phyloP scores from a whole-genome alignment of 345 rosid genomes.

The Acer negundo region DNA sequence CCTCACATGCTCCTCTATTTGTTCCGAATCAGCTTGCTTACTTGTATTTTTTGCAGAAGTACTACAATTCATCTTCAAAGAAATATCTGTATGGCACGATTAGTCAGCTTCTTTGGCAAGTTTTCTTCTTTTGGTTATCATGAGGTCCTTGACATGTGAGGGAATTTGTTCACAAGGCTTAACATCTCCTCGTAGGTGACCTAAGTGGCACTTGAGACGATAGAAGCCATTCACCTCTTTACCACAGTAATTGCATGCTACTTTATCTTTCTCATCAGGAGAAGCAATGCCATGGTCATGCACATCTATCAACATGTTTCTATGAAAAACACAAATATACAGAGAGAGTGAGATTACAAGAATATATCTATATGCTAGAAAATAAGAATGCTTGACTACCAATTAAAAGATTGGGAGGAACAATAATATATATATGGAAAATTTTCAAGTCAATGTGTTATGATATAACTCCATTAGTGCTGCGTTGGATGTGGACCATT shows the following conservation, averaged over 20 bases:
- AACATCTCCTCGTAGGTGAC: conserved; percentile 39
- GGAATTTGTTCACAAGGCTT: conserved; percentile 44
- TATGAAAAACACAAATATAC: neutral
- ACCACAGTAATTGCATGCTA: conserved; percentile 50
- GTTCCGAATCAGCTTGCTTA: conserved; percentile 16
- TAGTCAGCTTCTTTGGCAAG: conserved; percentile 21
- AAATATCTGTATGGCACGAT: conserved; percentile 23
- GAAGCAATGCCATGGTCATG: conserved; percentile 36
- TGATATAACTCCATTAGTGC: no score
- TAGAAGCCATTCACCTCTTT: conserved; percentile 25
- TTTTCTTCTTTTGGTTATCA: conserved; percentile 14
- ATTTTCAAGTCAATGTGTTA: no score
- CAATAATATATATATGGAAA: no score
- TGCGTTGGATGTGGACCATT: no score
- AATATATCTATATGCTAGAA: no score
- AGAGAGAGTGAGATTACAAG: no score
- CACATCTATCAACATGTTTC: conserved; percentile 17
- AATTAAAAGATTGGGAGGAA: no score
- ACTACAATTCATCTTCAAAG: conserved; percentile 24
- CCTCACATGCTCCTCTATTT: conserved; percentile 16
- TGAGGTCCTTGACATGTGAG: conserved; percentile 28
- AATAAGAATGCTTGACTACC: no score
- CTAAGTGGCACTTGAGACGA: conserved; percentile 54
- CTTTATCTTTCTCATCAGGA: conserved; percentile 26
- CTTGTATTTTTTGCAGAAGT: no score